A percentile compares a stretch with the other conserved stretches of the same genome.
These are phyloP conservation scores for Cenchrus purpureus DNA, from an alignment of 176 grass and related monocot species.

Conservation along the genomic window DNA sequence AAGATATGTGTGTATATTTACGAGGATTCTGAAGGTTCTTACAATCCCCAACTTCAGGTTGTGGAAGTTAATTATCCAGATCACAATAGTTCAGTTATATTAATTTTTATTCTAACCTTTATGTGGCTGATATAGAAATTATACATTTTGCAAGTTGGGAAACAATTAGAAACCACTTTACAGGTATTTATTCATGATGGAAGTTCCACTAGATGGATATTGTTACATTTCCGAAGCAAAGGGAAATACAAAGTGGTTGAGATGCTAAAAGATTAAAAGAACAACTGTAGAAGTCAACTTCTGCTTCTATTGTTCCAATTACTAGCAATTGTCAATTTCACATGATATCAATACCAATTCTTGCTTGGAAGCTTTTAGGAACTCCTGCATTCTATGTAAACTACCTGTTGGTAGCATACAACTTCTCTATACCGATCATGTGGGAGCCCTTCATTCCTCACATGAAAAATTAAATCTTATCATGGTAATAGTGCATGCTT, in stretches of 20 bases:
- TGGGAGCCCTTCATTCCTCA: conserved; percentile 30
- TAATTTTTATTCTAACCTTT: conserved; percentile 23
- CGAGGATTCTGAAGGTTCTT: conserved; percentile 9
- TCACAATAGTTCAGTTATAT: neutral
- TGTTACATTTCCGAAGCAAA: conserved; percentile 30
- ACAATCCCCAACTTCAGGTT: conserved; percentile 15
- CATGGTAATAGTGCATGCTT: conserved; percentile 38
- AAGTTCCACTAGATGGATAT: conserved; percentile 6
- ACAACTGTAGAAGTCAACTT: conserved; percentile 8
- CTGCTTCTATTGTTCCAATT: conserved; percentile 14
- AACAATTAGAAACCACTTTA: conserved; percentile 24
- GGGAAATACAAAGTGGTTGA: conserved; percentile 36
- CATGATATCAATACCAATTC: conserved; percentile 13
- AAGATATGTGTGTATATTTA: neutral
- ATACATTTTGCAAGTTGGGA: neutral
- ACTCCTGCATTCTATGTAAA: conserved; percentile 22
- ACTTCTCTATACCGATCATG: conserved; percentile 27
- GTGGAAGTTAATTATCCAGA: neutral
- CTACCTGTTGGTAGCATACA: conserved; percentile 33
- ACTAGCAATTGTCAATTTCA: conserved; percentile 19
- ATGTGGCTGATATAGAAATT: conserved; percentile 24
- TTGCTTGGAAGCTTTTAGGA: conserved; percentile 36
- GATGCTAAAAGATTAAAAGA: conserved; percentile 11
- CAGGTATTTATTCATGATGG: conserved; percentile 24
- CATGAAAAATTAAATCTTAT: conserved; percentile 55